Conservation (phyloP, 441 rosid genomes). For the Euphorbia celastroides region DNA sequence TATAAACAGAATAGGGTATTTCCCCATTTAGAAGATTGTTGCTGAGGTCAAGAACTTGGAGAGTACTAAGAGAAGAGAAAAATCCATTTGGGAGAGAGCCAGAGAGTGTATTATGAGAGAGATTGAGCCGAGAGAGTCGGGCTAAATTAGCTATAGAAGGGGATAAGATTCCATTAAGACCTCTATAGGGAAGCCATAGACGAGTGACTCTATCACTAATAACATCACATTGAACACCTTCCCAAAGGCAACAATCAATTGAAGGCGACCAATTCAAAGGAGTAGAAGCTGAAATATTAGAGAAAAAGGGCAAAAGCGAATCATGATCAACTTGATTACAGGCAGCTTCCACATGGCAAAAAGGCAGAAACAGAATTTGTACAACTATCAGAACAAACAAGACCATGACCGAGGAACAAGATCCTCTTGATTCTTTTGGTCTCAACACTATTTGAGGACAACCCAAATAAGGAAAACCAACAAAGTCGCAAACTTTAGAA, state of each 20-base stretch:
- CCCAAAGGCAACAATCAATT: constrained; percentile 38
- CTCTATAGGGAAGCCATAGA: constrained; percentile 24
- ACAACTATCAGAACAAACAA: constrained; percentile 22
- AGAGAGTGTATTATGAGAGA: constrained; percentile 27
- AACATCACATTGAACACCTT: constrained; percentile 29
- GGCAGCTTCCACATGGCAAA: constrained; percentile 21
- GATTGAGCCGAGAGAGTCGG: constrained; percentile 29
- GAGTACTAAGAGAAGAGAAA: constrained; percentile 20
- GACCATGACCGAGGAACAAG: constrained; percentile 22
- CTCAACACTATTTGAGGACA: constrained; percentile 1
- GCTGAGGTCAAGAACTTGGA: constrained; percentile 37
- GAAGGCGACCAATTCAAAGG: constrained; percentile 28
- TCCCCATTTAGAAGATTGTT: constrained; percentile 33
- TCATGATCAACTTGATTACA: constrained; percentile 24
- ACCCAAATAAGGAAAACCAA: constrained; percentile 12
- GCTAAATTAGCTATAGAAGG: constrained; percentile 23
- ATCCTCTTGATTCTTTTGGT: constrained; percentile 16
- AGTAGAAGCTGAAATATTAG: constrained; percentile 19
- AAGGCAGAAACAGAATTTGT: constrained; percentile 19
- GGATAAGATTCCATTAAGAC: constrained; percentile 29
- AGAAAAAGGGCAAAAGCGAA: constrained; percentile 28
- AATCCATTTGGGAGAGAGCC: constrained; percentile 24
- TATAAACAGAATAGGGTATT: constrained; percentile 15
- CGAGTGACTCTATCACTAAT: constrained; percentile 20
- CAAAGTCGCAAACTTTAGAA: constrained; percentile 11